phyloP scores from a whole-genome alignment of 2,329 filamentous ascomycete species.

The Neonectria sp. region DNA sequence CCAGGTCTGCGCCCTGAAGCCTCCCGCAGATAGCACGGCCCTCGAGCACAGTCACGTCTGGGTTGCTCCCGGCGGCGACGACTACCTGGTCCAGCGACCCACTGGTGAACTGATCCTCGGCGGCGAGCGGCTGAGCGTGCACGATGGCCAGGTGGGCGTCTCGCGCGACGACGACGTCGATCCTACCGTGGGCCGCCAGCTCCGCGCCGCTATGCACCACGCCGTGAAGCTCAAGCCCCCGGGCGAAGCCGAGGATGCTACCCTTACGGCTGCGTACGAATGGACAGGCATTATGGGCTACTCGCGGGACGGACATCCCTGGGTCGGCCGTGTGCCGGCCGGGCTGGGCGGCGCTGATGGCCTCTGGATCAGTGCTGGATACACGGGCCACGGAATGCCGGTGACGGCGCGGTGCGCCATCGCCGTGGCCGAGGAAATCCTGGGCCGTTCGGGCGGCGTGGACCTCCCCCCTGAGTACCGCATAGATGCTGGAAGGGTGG shows the following conservation, averaged over 20 bases:
- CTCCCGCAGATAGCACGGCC: conserved; percentile 59
- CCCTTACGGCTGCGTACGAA: conserved; percentile 70
- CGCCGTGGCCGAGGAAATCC: conserved; percentile 73
- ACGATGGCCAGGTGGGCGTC: conserved; percentile 63
- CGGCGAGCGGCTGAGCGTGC: conserved; percentile 74
- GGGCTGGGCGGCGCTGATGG: conserved; percentile 58
- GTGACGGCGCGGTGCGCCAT: conserved; percentile 77
- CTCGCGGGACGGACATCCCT: conserved; percentile 76
- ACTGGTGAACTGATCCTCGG: conserved; percentile 76
- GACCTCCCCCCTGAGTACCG: conserved; percentile 62
- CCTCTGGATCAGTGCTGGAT: conserved; percentile 76
- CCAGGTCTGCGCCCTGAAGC: conserved; percentile 77
- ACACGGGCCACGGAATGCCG: conserved; percentile 85
- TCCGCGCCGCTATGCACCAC: conserved; percentile 62
- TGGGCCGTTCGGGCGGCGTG: conserved; percentile 56
- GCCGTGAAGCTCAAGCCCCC: conserved; percentile 59
- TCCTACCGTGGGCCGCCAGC: conserved; percentile 66
- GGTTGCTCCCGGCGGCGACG: conserved; percentile 67
- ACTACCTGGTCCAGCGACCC: conserved; percentile 82
- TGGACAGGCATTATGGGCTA: conserved; percentile 90
- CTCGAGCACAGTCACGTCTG: conserved; percentile 77
- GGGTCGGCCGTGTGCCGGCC: conserved; percentile 78
- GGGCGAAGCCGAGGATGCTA: conserved; percentile 55
- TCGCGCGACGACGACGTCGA: conserved; percentile 74
- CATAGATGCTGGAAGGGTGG: conserved; percentile 53